Evolutionary conservation across 2,329 filamentous ascomycete species (phyloP), one percentile per base, ranked within the genome.

Genomic region (Aspergillus pseudoglaucus): DNA sequence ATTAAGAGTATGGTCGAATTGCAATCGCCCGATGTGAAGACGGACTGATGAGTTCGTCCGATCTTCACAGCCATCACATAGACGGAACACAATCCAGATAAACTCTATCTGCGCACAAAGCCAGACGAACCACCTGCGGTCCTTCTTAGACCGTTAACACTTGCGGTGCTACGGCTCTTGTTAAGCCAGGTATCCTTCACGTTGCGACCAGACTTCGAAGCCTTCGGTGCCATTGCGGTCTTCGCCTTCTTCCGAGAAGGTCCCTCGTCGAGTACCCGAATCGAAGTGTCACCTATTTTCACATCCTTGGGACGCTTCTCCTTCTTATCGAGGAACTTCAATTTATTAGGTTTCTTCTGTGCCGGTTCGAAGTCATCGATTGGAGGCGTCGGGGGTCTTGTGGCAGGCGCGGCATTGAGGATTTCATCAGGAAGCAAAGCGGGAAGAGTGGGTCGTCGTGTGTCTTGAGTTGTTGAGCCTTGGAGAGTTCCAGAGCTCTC

Each of bases 381-480:
- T 1, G 73, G 72, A 4, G 72, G 73, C 1, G 72, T 75, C 2
- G 71, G 72, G 4, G 73, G 70, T 20, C 73, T 67, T 8, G 60
- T 59, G 25, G 67, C 64, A 18, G 73, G 73, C 22, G 72, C 70
- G 12, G 71, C 68, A 44, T 73, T 73, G 43, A 80, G 61, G 38
- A 80, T 71, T 20, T 76, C 74, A 45, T 73, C 71, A 4, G 77
- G 77, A 30, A 80, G 71, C 18, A 79, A 67, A 35, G 68, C 70
- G 5, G 76, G 76, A 10, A 79, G 67, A n/a, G 62, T 58, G 9
- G 55, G 63, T 52, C 61, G 61, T 57, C 64, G 59, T 53, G 63
- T 48, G 45, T 69, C 65, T 49, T 68, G 64, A 27, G 61, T 64
- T 23, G 53, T 63, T 18, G 62, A 67, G 32, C 65, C 68, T 51